Percentiles rank a stretch among this genome's conserved stretches.
phyloP scores from a whole-genome alignment of 306 rosid genomes.

The Carpinus viminea region DNA sequence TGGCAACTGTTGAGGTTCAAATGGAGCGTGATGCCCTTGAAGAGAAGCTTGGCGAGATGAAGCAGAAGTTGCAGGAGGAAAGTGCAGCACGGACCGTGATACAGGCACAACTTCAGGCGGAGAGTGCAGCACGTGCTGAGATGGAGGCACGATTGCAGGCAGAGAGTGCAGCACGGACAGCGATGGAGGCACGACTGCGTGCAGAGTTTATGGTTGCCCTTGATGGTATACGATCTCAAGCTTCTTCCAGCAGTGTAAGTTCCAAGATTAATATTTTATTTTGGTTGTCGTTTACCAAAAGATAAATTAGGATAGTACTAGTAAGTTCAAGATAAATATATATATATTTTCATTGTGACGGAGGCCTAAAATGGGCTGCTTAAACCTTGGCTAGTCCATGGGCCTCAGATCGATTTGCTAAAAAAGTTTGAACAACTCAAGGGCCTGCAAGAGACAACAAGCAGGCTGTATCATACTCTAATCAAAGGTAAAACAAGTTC shows the following conservation, averaged over 20 bases:
- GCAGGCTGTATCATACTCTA: not conserved
- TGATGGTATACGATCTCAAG: constrained; percentile 10
- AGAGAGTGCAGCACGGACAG: constrained; percentile 14
- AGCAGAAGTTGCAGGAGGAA: constrained; percentile 16
- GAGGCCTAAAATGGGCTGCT: not conserved
- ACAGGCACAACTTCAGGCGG: constrained; percentile 14
- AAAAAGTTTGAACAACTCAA: not conserved
- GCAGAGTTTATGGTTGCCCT: constrained; percentile 18
- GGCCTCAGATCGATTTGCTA: not conserved
- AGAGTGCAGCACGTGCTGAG: constrained; percentile 14
- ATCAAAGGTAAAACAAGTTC: not conserved
- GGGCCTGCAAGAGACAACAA: not conserved
- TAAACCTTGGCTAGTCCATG: not conserved
- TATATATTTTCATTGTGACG: not conserved
- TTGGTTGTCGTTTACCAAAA: not conserved
- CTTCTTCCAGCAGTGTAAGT: constrained; percentile 11
- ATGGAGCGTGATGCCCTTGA: constrained; percentile 14
- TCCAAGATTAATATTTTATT: not conserved
- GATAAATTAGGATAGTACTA: not conserved
- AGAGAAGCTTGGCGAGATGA: constrained; percentile 6
- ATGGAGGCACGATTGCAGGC: constrained; percentile 21
- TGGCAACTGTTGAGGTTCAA: constrained; percentile 4
- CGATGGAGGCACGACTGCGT: constrained; percentile 14
- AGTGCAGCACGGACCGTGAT: constrained; percentile 6
- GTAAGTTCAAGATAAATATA: not conserved